A percentile compares a stretch with the other conserved stretches of the same genome.
Conservation (phyloP, 176 grass and related monocot species). For the Hsuehochloa calcarea region DNA sequence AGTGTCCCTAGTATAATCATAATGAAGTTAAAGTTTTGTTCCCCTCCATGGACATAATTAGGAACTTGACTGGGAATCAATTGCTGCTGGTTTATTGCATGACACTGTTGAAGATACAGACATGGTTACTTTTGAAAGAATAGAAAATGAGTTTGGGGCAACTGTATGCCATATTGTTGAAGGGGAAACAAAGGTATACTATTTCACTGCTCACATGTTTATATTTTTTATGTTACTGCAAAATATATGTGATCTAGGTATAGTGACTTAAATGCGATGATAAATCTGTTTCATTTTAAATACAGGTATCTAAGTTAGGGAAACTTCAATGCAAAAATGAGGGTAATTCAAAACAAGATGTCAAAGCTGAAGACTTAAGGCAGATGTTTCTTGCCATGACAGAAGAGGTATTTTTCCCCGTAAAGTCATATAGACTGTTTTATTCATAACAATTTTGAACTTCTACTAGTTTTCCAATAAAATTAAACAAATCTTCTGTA, state of each 20-base stretch:
- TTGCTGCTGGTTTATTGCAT: conserved; percentile 96
- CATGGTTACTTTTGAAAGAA: conserved; percentile 90
- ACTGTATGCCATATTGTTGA: conserved; percentile 91
- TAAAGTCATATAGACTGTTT: conserved; percentile 5
- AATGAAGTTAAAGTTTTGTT: conserved; percentile 30
- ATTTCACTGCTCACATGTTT: conserved; percentile 7
- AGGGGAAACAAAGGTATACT: conserved; percentile 93
- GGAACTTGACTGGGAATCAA: conserved; percentile 99
- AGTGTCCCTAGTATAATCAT: conserved; percentile 23
- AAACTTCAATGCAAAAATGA: conserved; percentile 83
- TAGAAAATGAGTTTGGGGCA: conserved; percentile 87
- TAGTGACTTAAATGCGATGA: neutral
- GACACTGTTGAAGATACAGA: conserved; percentile 99
- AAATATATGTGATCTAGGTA: neutral
- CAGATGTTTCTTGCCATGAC: conserved; percentile 99
- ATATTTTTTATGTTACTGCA: conserved; percentile 25
- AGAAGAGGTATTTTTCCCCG: conserved; percentile 64
- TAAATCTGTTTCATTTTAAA: conserved; percentile 19
- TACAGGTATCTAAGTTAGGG: conserved; percentile 93
- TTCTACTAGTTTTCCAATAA: conserved; percentile 8
- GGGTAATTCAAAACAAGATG: conserved; percentile 82
- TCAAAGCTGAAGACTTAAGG: conserved; percentile 95
- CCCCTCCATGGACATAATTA: conserved; percentile 41
- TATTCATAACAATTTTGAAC: conserved; percentile 3
- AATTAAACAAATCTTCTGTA: conserved; percentile 32